Evolutionary conservation across 805 yeast genomes (phyloP), one percentile per base, ranked within the genome.

Genomic region (Yueomyces sinensis): DNA sequence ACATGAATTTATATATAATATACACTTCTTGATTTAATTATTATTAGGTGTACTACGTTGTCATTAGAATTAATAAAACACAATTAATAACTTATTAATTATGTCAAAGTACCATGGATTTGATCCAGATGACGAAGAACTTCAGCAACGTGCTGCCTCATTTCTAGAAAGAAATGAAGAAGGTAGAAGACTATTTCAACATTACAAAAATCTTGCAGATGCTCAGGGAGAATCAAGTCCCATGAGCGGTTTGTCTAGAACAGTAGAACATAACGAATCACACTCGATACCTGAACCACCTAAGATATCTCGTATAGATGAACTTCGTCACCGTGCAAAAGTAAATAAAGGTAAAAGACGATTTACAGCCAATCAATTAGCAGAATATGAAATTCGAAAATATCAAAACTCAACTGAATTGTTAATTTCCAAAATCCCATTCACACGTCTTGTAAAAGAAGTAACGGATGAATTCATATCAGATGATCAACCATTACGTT

Each of bases 371-470:
- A 84, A 86, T 13, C 72, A 76, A 0, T 56, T 62, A 17, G 89
- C 89, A 1, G 54, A 79, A 22, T 58, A 74, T 44, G 87, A 81
- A 46, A 80, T 81, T 17, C 61, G 82, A 37, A 67, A 66, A 46
- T 80, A 68, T 44, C 89, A 81, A 48, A 68, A 71, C 47, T 63
- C 75, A 24, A 74, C 86, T 1, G 87, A 78, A 40, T 56, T 81
- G 27, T 59, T 81, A 31, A 62, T 81, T 13, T 62, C 84, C 18
- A 79, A 79, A 46, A 64, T 81, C 22, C 93, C 93, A 14, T 81
- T 81, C 62, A 82, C 89, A 1, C 61, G 89, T 40, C 58, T 81
- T 17, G 83, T 81, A 7, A 70, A 78, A 40, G 91, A 81, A 45
- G 76, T 81, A 3, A 79, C 84, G 0, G 74, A 74, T 34, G 57